Percentiles rank a stretch among this genome's conserved stretches.
These are phyloP conservation scores for Neonothopanus nambi DNA, from an alignment of 1,284 basidiomycete species.

Conservation along the genomic window DNA sequence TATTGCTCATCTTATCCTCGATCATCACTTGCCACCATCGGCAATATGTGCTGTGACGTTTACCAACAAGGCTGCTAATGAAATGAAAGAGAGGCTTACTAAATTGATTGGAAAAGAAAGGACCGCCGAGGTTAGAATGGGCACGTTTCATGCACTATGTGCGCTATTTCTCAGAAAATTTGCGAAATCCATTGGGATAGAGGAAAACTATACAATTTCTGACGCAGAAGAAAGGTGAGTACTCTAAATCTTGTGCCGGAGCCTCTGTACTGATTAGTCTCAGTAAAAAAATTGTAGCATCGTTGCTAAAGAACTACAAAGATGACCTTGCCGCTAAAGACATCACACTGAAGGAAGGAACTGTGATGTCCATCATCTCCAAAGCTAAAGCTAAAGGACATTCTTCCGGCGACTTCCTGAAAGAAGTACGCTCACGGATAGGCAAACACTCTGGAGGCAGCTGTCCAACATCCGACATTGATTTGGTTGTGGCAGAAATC, in stretches of 20 bases:
- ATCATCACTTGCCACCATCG: constrained; percentile 54
- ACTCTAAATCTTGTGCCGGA: not conserved
- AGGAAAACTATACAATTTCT: constrained; percentile 81
- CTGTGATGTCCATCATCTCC: constrained; percentile 69
- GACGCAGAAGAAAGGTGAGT: constrained; percentile 81
- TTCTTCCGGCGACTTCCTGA: constrained; percentile 47
- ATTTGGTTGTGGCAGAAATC: constrained; percentile 50
- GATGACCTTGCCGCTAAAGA: constrained; percentile 47
- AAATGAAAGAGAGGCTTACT: constrained; percentile 79
- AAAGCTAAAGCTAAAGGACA: constrained; percentile 79
- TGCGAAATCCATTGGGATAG: constrained; percentile 58
- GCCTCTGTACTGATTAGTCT: constrained; percentile 12
- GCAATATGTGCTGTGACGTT: constrained; percentile 83
- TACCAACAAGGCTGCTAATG: constrained; percentile 88
- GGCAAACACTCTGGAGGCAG: constrained; percentile 11
- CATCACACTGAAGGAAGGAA: constrained; percentile 61
- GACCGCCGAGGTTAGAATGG: constrained; percentile 67
- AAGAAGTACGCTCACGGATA: constrained; percentile 21
- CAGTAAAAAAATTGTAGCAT: constrained; percentile 74
- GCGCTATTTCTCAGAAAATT: constrained; percentile 72
- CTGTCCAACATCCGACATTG: constrained; percentile 24
- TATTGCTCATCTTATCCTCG: constrained; percentile 74
- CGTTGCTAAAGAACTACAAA: constrained; percentile 59
- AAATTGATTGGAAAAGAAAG: constrained; percentile 69
- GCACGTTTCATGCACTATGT: constrained; percentile 86